phyloP scores from a whole-genome alignment of 139 green algal species.

The Chlorella sp. region DNA sequence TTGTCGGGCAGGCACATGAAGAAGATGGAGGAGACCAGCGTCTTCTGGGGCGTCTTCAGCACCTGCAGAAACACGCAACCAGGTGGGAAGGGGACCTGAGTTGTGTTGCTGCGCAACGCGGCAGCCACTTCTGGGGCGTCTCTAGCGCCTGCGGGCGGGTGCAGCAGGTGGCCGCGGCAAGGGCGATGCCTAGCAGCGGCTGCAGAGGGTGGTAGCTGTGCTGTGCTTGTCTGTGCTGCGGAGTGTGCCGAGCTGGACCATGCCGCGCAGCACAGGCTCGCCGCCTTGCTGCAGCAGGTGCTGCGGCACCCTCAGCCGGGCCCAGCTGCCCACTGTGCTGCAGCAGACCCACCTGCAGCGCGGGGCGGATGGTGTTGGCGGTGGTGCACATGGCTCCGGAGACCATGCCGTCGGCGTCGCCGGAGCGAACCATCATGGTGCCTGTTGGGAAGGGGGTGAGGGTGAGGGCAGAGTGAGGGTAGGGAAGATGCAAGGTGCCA shows the following conservation, averaged over 20 bases:
- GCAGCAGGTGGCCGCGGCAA: background rate
- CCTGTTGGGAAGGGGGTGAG: slow-evolving; percentile 35
- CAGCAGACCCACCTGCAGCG: slow-evolving; percentile 73
- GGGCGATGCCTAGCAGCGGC: too few species aligned
- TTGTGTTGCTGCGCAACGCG: too few species aligned
- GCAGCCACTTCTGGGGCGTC: too few species aligned
- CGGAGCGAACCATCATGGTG: slow-evolving; percentile 84
- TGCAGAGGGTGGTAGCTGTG: background rate
- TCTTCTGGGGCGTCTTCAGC: slow-evolving; percentile 56
- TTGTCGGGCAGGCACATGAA: slow-evolving; percentile 95
- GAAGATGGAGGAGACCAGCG: slow-evolving; percentile 88
- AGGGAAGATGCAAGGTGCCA: too few species aligned
- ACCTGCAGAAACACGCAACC: too few species aligned
- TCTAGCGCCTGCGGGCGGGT: background rate
- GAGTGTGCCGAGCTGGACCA: too few species aligned
- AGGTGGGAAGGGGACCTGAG: too few species aligned
- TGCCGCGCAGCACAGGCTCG: too few species aligned
- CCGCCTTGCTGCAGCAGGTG: too few species aligned
- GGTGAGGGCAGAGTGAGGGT: too few species aligned
- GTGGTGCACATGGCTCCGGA: slow-evolving; percentile 88
- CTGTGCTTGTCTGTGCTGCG: too few species aligned
- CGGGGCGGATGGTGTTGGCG: slow-evolving; percentile 89
- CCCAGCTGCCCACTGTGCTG: background rate
- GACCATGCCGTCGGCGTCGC: slow-evolving; percentile 93
- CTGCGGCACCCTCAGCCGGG: too few species aligned